Evolutionary conservation across 2,329 filamentous ascomycete species (phyloP), one percentile per base, ranked within the genome.

Genomic region (Monilinia laxa): DNA sequence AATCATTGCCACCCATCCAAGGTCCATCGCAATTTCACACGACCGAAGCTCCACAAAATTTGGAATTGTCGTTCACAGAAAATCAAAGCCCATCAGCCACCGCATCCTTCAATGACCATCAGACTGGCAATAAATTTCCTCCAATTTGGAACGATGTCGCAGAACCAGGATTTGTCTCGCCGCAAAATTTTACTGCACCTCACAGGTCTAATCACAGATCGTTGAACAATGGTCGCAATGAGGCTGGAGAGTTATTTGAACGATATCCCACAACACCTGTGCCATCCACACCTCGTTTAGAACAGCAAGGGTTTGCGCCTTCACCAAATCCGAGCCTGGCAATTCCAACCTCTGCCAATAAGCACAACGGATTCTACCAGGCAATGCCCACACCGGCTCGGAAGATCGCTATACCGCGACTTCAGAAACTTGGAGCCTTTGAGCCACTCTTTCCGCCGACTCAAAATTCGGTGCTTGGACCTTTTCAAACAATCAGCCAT

Each of bases 371-470:
- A 40, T 40, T 38, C 11, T 62, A 12, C 28, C 45, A 25, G 14
- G 45, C n/a, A 20, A 51, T 62, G n/a, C n/a, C 45, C 16, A n/a
- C 42, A 1, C 57, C 45, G 10, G 20, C n/a, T 14, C 28, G n/a
- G n/a, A 51, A 62, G 28, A 51, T 51, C 38, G 58, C 45, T 25
- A 49, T 51, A 18, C 58, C 31, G 38, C 58, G 14, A 10, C 45
- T 52, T 14, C 45, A 62, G 38, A 62, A 38, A 20, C 14, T 38
- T 12, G 58, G 58, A 9, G 14, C 31, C 25, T 62, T 62, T 12
- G 45, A 40, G 45, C 58, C 58, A 51, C 31, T 62, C 2, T 10
- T 20, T 3, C 31, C n/a, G 14, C 45, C 9, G 20, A 62, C 9
- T 18, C 31, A 51, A 40, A 11, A 62, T 40, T 38, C n/a, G 2